Base-by-base conservation (phyloP, 768 basidiomycete genomes). In the Mycena latifolia region DNA sequence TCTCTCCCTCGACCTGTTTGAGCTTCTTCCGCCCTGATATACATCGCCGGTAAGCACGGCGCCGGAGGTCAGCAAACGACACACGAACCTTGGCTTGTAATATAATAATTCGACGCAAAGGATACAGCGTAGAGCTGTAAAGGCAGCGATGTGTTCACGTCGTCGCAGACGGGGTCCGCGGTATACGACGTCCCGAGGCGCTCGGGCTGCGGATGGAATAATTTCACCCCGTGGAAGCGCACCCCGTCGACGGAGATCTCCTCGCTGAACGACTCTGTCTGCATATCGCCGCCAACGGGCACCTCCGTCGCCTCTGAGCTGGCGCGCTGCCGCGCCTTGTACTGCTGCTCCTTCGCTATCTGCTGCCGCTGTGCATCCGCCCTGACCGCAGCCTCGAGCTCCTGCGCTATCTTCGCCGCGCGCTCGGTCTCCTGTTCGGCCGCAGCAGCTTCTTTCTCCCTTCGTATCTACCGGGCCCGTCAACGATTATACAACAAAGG, bases 141-240 rank as follows among this genome's bases (percentile, higher is more conserved):
- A 27, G 89, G 87, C 18, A 88, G 76, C 3, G 84, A 83, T 0
- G 76, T 79, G 63, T 84, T 79, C 18, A 86, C 79, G 66, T 90
- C 86, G 63, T 93, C 91, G 72, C 88, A 88, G 18, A 94, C 77
- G 10, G 93, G 93, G 65, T 93, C 92, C 0, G 92, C 93, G 59
- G 88, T 81, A 76, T 91, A 94, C 0, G 86, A 80, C 12, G 85
- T 88, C 2, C 91, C 92, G 31, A 93, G 78, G 46, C 82, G 84
- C 51, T 89, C 93, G 89, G 66, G 81, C n/a, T 84, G 82, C 9
- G 92, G 89, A 74, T 92, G 91, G 72, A 90, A 93, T 46, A 93
- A 79, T 73, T 86, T 89, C 53, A 94, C 92, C 0, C 85, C 81
- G 66, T 77, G 83, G 71, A 94, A 94, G 22, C 73, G 76, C 35